Evolutionary conservation across 345 rosid genomes (phyloP), one percentile per base, ranked within the genome.

Genomic region (Populus davidiana): DNA sequence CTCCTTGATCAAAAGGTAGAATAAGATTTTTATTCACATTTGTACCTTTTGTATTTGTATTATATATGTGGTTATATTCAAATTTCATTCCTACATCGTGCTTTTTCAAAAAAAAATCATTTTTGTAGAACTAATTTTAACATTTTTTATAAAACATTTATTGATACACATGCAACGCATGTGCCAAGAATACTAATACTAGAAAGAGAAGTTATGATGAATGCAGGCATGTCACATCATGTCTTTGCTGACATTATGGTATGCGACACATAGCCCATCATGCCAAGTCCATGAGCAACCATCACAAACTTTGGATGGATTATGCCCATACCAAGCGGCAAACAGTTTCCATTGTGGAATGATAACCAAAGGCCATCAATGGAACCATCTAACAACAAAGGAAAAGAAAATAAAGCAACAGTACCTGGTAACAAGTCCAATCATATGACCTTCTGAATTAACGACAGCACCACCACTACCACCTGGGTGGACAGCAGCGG

Each of bases 401-500:
- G 50, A 21, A 35, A 67, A 38, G 12, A 36, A 18, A 67, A 67
- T 21, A 67, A 64, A 64, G 10, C 16, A 38, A 79, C 3, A 16
- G 14, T 68, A 96, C 99, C 98, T 93, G 67, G 98, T 93, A 76
- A 93, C 90, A 78, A 95, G 97, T 80, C 97, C 99, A 75, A 95
- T 87, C 97, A 95, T 91, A 75, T 81, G 83, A 75, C 97, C 97
- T 68, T 83, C 85, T 36, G 86, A 87, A 85, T 92, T 91, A 85
- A 92, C 82, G 75, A 93, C 92, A 77, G 98, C 95, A 77, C 97
- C 97, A 38, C 99, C 98, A 83, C 98, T 96, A 31, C 96, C 93
- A 82, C 98, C 98, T 11, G 97, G 95, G 81, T 96, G 94, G 77
- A 96, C 94, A 74, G 98, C 89, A 85, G 99, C 97, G 3, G 98